phyloP scores from a whole-genome alignment of 2,329 filamentous ascomycete genomes.

The Nigrospora oryzae region DNA sequence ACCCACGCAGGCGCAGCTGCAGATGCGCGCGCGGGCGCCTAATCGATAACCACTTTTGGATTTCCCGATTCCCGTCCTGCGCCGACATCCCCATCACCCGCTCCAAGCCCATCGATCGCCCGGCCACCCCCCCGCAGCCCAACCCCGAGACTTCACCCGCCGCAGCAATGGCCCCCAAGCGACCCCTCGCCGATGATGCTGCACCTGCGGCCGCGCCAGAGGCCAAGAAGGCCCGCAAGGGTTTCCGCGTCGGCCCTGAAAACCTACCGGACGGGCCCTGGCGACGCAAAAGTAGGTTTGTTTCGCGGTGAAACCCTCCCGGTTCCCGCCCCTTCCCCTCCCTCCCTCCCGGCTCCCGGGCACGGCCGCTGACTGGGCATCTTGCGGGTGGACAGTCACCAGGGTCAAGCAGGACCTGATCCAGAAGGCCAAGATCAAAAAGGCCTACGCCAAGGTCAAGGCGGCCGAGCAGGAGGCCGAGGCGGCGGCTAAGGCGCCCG shows the following conservation, averaged over 20 bases:
- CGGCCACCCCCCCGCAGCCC: neutral
- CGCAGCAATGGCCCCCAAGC: conserved; percentile 48
- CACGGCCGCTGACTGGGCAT: too few species aligned
- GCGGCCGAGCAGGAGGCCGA: conserved; percentile 29
- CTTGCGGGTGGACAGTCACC: conserved; percentile 45
- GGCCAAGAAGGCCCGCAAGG: conserved; percentile 51
- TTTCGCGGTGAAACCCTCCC: neutral
- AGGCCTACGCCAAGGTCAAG: conserved; percentile 84
- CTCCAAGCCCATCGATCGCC: too few species aligned
- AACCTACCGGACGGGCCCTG: conserved; percentile 88
- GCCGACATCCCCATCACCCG: too few species aligned
- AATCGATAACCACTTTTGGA: too few species aligned
- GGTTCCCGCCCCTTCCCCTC: neutral
- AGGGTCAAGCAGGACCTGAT: conserved; percentile 88
- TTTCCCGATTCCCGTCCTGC: neutral
- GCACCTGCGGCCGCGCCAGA: conserved; percentile 25
- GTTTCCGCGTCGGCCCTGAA: conserved; percentile 79
- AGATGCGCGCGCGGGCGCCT: too few species aligned
- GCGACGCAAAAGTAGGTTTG: conserved; percentile 58
- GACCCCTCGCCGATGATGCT: conserved; percentile 35
- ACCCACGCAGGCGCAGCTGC: too few species aligned
- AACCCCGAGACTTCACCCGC: neutral
- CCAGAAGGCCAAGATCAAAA: conserved; percentile 87
- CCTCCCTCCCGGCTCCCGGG: neutral
- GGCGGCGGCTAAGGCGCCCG: conserved; percentile 5